Base-by-base conservation (phyloP, 805 yeast genomes). In the Metschnikowia aberdeeniae region DNA sequence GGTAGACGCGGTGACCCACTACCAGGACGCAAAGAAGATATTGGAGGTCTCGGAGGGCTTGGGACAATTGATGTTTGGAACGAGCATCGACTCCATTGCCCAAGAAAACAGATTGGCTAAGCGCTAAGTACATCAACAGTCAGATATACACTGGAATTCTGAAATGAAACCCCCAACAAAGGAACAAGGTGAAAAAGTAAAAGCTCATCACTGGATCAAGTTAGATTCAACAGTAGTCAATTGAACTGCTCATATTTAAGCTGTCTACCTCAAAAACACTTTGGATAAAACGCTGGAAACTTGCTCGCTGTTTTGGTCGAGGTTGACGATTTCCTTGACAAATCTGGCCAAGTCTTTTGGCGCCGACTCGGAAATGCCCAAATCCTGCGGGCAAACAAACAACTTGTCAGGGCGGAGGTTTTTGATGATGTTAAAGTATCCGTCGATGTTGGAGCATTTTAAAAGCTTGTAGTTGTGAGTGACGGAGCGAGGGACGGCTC, bases 1-100 rank as follows among this genome's bases (percentile, higher is more conserved):
- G 61, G 93, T 85, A 36, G 79, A 82, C 61, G 88, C 90, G 11
- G 88, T 85, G 27, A 83, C 89, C 35, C 78, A 82, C 59, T 86
- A 67, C 70, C 66, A 80, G 47, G 84, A 83, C 55, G 78, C 89
- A 20, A 58, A 60, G 53, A 72, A 76, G 55, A 64, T 85, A 24
- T 75, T 85, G 60, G 83, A 82, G 59, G 79, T 72, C 50, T 81
- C 88, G 38, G 80, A 82, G 32, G 84, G 80, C 55, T 72, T 85
- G 52, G 93, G 93, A 40, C 81, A 82, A 51, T 76, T 82, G 62
- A 85, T 85, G 92, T 80, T 81, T 47, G 93, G 93, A 45, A 73
- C 79, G 38, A 76, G 80, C 45, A 80, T 82, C 45, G 76, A 74
- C 45, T 42, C 51, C 24, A 50, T 51, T 24, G 38, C 51, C 28